Conservation (phyloP, 192 early-diverging fungal species). For the Rhizophagus sp. region DNA sequence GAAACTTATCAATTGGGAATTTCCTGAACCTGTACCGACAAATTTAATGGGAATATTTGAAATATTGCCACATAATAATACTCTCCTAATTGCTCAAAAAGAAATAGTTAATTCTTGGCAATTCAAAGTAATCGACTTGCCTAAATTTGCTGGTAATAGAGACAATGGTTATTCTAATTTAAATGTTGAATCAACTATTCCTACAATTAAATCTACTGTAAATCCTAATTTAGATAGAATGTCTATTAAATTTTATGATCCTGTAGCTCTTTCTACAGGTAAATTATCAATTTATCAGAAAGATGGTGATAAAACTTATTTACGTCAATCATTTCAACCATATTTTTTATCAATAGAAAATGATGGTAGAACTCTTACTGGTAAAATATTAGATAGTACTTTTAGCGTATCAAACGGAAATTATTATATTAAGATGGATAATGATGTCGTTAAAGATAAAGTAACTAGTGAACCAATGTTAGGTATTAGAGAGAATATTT, state of each 20-base stretch:
- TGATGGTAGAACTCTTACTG: background rate
- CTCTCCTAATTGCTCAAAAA: background rate
- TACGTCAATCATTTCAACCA: slow-evolving; percentile 1
- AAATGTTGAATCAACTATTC: background rate
- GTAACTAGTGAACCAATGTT: background rate
- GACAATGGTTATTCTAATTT: slow-evolving; percentile 6
- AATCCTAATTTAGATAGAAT: background rate
- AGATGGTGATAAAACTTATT: no score
- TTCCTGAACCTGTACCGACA: background rate
- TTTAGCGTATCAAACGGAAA: background rate
- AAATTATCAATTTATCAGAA: slow-evolving; percentile 22
- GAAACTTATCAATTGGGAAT: background rate
- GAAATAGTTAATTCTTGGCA: background rate
- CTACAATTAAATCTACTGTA: background rate
- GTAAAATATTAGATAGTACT: background rate
- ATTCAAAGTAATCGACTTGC: background rate
- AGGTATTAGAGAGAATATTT: background rate
- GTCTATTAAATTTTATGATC: background rate
- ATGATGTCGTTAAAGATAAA: slow-evolving; percentile 3
- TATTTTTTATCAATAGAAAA: background rate
- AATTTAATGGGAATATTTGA: background rate
- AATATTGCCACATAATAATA: background rate
- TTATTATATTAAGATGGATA: slow-evolving; percentile 19
- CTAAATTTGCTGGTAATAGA: background rate
- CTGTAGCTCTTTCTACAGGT: background rate